Conservation (phyloP, 1,284 basidiomycete genomes). For the Leccinum pseudoinsigne region DNA sequence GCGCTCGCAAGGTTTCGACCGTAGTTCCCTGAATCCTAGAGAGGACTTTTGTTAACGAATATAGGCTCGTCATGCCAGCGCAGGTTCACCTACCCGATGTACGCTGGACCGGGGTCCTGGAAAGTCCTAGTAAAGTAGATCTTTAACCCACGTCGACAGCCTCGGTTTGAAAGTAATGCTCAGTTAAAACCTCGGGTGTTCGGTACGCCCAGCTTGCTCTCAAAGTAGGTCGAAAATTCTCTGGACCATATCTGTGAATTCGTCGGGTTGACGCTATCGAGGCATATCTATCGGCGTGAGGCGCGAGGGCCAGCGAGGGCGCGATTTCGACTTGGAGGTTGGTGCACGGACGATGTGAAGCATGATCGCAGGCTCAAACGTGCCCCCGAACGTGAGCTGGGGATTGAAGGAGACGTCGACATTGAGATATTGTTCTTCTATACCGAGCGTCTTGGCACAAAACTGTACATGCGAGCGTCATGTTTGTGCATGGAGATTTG, state of each 20-base stretch:
- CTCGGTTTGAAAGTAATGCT: neutral
- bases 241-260: neutral
- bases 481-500: neutral
- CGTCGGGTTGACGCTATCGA: neutral
- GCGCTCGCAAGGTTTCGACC: neutral
- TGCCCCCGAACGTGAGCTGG: conserved; percentile 38
- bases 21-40: neutral
- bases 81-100: neutral
- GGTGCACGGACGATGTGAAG: conserved; percentile 49
- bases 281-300: neutral
- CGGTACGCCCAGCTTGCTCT: neutral
- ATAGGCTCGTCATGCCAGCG: neutral
- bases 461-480: neutral
- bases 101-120: neutral
- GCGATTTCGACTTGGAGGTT: neutral
- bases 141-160: neutral
- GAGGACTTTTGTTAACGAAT: neutral
- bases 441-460: conserved; percentile 1
- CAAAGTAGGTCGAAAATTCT: neutral
- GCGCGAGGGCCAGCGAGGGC: neutral
- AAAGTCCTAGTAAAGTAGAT: neutral
- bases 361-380: conserved; percentile 63
- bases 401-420: neutral
- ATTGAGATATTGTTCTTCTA: neutral
- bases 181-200: neutral